These are phyloP conservation scores for Ricinus communis DNA, from an alignment of 345 rosid species.

Conservation along the genomic window DNA sequence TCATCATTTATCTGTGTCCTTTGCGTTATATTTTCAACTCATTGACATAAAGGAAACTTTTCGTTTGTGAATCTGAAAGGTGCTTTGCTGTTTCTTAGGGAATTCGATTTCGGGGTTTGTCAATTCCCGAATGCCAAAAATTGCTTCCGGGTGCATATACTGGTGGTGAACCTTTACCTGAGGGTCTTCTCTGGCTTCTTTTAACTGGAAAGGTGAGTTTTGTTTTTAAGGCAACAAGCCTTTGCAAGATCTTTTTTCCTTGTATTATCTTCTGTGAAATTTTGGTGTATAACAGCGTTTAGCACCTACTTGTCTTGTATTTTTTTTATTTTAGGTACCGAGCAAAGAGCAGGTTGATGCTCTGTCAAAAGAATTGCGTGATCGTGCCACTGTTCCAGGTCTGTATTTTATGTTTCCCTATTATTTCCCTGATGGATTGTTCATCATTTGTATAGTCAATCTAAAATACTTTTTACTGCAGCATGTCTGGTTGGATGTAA, in stretches of 20 bases:
- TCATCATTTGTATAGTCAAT: neutral
- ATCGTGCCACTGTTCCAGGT: conserved; percentile 94
- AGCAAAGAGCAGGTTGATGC: conserved; percentile 88
- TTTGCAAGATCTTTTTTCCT: neutral
- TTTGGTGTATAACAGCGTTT: neutral
- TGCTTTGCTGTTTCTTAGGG: conserved; percentile 52
- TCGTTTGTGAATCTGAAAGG: conserved; percentile 11
- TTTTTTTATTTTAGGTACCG: conserved; percentile 46
- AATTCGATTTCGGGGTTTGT: conserved; percentile 87
- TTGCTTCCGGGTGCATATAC: conserved; percentile 80
- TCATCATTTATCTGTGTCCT: neutral
- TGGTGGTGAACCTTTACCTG: conserved; percentile 95
- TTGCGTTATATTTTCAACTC: neutral
- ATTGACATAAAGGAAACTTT: neutral
- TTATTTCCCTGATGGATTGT: neutral
- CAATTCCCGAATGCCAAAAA: conserved; percentile 98
- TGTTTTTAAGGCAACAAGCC: conserved; percentile 10
- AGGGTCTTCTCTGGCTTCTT: conserved; percentile 98
- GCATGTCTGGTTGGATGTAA: neutral
- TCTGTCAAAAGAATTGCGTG: conserved; percentile 71
- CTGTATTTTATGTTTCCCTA: conserved; percentile 19
- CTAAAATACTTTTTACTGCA: neutral
- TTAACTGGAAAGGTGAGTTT: conserved; percentile 88
- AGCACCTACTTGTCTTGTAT: neutral
- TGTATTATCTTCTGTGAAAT: neutral